These are phyloP conservation scores for Syncephalastrum sp. DNA, from an alignment of 371 early-diverging fungal species.

Conservation along the genomic window DNA sequence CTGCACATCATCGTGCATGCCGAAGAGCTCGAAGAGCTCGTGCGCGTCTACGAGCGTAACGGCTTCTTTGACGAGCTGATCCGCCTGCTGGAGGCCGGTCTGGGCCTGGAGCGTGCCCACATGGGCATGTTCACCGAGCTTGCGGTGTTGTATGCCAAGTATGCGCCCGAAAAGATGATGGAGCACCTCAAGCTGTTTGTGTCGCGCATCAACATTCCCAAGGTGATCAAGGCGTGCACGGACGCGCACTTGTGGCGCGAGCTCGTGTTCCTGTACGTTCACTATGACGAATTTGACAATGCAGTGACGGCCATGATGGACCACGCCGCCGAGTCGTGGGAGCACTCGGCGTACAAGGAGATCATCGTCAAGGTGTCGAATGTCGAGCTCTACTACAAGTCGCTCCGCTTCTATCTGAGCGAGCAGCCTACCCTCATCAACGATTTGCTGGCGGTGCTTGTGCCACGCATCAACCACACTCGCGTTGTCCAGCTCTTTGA, in stretches of 20 bases:
- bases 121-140: constrained; percentile 99
- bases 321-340: constrained; percentile 91
- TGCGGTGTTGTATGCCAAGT: constrained; percentile 93
- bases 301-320: constrained; percentile 93
- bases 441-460: constrained; percentile 85
- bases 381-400: constrained; percentile 95
- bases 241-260: constrained; percentile 94
- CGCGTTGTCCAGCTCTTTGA: constrained; percentile 96
- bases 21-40: constrained; percentile 90
- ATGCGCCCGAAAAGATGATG: constrained; percentile 90
- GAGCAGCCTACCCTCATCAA: constrained; percentile 92
- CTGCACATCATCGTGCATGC: constrained; percentile 94
- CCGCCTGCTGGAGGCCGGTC: constrained; percentile 85
- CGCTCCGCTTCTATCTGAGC: constrained; percentile 92
- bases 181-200: constrained; percentile 95
- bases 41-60: constrained; percentile 82
- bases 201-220: constrained; percentile 97
- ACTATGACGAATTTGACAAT: constrained; percentile 98
- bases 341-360: constrained; percentile 94
- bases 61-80: constrained; percentile 92
- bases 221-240: constrained; percentile 94
- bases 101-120: constrained; percentile 96
- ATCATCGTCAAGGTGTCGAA: constrained; percentile 94
- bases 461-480: constrained; percentile 91
- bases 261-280: constrained; percentile 94